These are phyloP conservation scores for Gaeumannomyces sp. DNA, from an alignment of 2,329 filamentous ascomycete genomes.

Conservation along the genomic window DNA sequence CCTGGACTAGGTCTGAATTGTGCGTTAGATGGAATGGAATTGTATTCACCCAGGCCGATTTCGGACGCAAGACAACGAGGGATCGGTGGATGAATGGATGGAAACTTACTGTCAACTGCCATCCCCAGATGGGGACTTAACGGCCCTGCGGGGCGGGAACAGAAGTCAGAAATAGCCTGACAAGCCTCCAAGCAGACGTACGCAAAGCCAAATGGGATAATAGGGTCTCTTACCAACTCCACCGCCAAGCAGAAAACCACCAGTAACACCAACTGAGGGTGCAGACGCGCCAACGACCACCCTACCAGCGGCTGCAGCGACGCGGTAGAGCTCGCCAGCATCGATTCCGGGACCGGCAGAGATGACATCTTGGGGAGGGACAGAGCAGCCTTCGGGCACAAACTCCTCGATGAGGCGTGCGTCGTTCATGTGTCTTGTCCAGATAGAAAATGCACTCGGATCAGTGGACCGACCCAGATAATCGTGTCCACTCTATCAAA, in stretches of 20 bases:
- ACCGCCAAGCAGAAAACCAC: background rate
- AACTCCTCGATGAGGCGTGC: background rate
- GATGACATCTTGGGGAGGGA: background rate
- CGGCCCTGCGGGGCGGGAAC: background rate
- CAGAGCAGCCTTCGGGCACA: background rate
- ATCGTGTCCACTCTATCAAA: background rate
- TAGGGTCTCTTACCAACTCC: background rate
- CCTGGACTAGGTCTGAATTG: background rate
- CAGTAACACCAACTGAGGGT: background rate
- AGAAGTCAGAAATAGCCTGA: background rate
- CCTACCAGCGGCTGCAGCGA: background rate
- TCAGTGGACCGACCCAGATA: background rate
- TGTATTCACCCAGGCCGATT: too few species aligned
- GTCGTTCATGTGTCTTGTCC: background rate
- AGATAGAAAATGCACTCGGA: background rate
- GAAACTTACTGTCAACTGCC: background rate
- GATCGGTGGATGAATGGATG: background rate
- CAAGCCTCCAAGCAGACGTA: background rate
- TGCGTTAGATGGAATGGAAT: background rate
- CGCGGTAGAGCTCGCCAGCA: background rate
- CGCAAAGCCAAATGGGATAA: too few species aligned
- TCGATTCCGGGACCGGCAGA: background rate
- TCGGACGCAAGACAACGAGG: background rate
- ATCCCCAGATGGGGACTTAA: background rate
- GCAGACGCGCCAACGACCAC: background rate